Evolutionary conservation across 768 basidiomycete species (phyloP).

Genomic region (Agaricus blazei): DNA sequence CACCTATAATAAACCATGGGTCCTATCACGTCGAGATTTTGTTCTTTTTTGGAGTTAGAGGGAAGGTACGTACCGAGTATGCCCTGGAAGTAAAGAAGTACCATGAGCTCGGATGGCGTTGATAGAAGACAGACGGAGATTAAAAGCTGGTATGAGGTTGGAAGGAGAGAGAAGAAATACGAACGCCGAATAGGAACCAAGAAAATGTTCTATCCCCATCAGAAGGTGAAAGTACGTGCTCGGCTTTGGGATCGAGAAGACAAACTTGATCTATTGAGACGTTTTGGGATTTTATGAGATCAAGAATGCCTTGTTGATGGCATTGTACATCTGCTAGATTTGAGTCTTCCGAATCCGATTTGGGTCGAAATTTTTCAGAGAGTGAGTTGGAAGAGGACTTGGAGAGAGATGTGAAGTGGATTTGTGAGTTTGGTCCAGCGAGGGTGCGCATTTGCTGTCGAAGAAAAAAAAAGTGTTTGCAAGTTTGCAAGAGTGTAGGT

Average conservation of each 20-base stretch:
- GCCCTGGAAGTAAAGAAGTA: slow-evolving; percentile 18
- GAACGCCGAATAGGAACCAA: slow-evolving; percentile 88
- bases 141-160: background rate
- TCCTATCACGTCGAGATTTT: background rate
- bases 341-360: background rate
- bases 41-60: background rate
- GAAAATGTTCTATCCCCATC: slow-evolving; percentile 75
- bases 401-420: slow-evolving; percentile 88
- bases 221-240: slow-evolving; percentile 59
- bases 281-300: slow-evolving; percentile 45
- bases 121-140: background rate
- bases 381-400: slow-evolving; percentile 59
- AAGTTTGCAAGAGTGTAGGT: background rate
- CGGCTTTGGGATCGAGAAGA: slow-evolving; percentile 89
- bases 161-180: slow-evolving; percentile 18
- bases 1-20: slow-evolving; percentile 44
- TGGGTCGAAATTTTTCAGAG: slow-evolving; percentile 11
- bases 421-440: slow-evolving; percentile 56
- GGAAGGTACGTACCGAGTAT: slow-evolving; percentile 25
- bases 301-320: slow-evolving; percentile 48
- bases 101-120: background rate
- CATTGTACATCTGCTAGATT: slow-evolving; percentile 35
- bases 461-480: background rate
- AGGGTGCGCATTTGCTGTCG: slow-evolving; percentile 73
- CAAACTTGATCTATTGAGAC: slow-evolving; percentile 65